Conservation (phyloP, 75 land plant genomes). For the Chamaecyparis obtusa region DNA sequence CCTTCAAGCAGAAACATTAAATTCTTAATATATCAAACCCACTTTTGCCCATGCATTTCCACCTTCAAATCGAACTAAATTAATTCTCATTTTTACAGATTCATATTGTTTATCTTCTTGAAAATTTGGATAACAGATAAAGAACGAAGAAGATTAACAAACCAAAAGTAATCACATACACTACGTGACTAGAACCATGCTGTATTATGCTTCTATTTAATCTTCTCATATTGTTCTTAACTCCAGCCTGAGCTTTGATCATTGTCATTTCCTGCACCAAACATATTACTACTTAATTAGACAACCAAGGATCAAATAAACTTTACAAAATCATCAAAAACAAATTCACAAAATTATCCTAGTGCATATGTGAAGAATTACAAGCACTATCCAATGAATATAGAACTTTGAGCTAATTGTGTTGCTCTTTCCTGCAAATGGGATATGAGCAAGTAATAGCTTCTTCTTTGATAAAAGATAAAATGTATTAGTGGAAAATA, state of each 20-base stretch:
- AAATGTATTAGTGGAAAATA: no score
- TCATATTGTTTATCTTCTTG: constrained; percentile 29
- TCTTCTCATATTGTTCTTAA: constrained; percentile 77
- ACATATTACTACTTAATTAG: constrained; percentile 14
- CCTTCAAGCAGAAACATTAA: neutral
- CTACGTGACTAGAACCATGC: constrained; percentile 71
- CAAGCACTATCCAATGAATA: neutral
- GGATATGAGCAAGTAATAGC: neutral
- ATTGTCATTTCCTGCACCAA: constrained; percentile 76
- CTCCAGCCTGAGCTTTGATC: constrained; percentile 83
- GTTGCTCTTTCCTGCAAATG: neutral
- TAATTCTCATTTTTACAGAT: neutral
- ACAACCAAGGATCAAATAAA: constrained; percentile 1
- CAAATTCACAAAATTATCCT: neutral
- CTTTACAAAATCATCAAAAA: neutral
- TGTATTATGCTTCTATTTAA: constrained; percentile 70
- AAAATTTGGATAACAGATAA: constrained; percentile 63
- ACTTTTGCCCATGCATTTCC: neutral
- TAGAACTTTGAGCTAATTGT: neutral
- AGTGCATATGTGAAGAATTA: neutral
- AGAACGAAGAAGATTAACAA: constrained; percentile 58
- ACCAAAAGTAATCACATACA: constrained; percentile 75
- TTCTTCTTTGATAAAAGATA: no score
- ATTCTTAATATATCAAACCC: neutral
- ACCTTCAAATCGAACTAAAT: neutral